Conservation (phyloP, 2,329 filamentous ascomycete species). For the Aspergillus aculeatus region DNA sequence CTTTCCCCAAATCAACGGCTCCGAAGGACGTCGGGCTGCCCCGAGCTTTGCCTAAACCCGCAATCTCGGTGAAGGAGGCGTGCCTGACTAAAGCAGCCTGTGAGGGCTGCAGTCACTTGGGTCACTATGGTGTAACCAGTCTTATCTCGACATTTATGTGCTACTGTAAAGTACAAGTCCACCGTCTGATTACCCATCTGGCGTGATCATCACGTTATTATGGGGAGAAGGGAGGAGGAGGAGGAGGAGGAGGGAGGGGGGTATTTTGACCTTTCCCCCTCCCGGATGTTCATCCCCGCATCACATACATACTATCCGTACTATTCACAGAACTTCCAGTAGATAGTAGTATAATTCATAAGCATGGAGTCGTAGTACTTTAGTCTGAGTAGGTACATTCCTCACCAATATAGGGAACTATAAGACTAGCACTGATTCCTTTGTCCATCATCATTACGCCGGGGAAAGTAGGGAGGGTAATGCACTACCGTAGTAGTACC, state of each 20-base stretch:
- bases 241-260: no score
- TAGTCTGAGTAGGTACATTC: no score
- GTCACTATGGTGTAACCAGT: not conserved
- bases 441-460: no score
- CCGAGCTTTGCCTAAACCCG: slow-evolving; percentile 25
- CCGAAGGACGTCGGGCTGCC: slow-evolving; percentile 2
- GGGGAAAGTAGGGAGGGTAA: no score
- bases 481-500: not conserved
- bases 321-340: no score
- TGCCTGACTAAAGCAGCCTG: slow-evolving; percentile 7
- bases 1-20: slow-evolving; percentile 10
- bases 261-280: no score
- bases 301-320: not conserved
- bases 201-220: not conserved
- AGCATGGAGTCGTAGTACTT: no score
- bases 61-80: slow-evolving; percentile 25
- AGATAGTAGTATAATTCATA: no score
- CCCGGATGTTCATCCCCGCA: slow-evolving; percentile 2
- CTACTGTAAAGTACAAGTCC: no score
- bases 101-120: not conserved
- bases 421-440: no score
- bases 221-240: no score
- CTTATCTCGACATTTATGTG: not conserved
- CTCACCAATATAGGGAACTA: no score
- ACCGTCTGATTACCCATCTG: not conserved